Base-by-base conservation (phyloP, 139 green algal species). In the Volvox reticuliferus region DNA sequence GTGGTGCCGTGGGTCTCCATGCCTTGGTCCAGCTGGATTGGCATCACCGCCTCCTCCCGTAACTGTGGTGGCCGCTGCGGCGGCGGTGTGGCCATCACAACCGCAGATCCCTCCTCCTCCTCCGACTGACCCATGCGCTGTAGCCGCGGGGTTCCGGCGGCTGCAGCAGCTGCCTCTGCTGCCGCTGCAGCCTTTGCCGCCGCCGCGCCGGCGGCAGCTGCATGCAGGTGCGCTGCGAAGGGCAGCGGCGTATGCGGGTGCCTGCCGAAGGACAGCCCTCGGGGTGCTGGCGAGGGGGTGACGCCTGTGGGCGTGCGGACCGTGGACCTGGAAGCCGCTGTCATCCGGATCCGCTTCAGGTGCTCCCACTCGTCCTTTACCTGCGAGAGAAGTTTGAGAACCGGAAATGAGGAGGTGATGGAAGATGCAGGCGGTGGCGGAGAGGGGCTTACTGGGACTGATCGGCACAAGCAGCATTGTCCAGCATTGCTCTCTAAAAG, bases 361-460 rank as follows among this genome's bases (percentile, higher is more conserved):
- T 90, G 73, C 86, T 76, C 71, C 86, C 86, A 90, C 69, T 90
- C 86, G n/a, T 75, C 86, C 3, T 90, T 75, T 24, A 90, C 73
- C 73, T 90, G 73, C 44, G 44, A 9, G 44, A 9, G 5, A 55
- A 55, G 44, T 55, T 9, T 5, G 9, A 55, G 44, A 55, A 55
- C 44, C 44, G 44, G 9, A 55, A 55, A 55, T n/a, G n/a, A n/a
- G n/a, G n/a, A n/a, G n/a, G n/a, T n/a, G n/a, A n/a, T n/a, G n/a
- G n/a, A n/a, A 9, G 44, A 55, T 9, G 44, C 44, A 55, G 44
- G 44, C 44, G 44, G 44, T n/a, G n/a, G n/a, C n/a, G n/a, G n/a
- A n/a, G n/a, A n/a, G n/a, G n/a, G n/a, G n/a, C n/a, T n/a, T n/a
- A n/a, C n/a, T n/a, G n/a, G n/a, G n/a, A n/a, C n/a, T n/a, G n/a